Percentiles rank a stretch among this genome's conserved stretches.
phyloP scores from a whole-genome alignment of 805 yeast species.

The Kodamaea leandrae region DNA sequence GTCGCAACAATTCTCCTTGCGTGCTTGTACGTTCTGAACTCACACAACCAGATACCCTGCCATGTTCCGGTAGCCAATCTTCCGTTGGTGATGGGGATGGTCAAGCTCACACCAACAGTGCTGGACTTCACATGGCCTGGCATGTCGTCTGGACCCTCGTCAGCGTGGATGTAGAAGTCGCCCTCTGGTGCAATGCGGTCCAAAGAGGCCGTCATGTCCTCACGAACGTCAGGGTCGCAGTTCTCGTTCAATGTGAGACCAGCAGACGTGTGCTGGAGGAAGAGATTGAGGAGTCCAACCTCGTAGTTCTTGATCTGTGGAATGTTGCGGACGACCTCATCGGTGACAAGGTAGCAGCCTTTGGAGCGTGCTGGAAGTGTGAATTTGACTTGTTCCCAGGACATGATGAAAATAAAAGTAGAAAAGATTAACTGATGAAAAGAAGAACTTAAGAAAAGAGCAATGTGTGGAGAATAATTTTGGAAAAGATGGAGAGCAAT shows the following conservation, averaged over 20 bases:
- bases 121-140: constrained; percentile 71
- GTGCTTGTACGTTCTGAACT: constrained; percentile 65
- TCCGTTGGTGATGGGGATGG: constrained; percentile 71
- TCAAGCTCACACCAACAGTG: constrained; percentile 53
- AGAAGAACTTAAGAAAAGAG: not conserved
- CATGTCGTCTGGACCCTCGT: constrained; percentile 84
- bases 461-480: not conserved
- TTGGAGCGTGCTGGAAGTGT: constrained; percentile 54
- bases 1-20: constrained; percentile 70
- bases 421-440: not conserved
- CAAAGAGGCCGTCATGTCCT: constrained; percentile 62
- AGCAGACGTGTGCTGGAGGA: constrained; percentile 78
- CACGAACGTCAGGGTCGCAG: constrained; percentile 74
- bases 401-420: constrained; percentile 9
- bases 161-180: constrained; percentile 56
- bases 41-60: constrained; percentile 81
- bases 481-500: not conserved
- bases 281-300: constrained; percentile 62
- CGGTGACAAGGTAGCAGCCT: constrained; percentile 71
- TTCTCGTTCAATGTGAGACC: constrained; percentile 76
- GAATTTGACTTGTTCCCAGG: constrained; percentile 63
- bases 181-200: constrained; percentile 69
- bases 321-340: constrained; percentile 53
- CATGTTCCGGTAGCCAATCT: constrained; percentile 72
- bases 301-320: constrained; percentile 61